Conservation (phyloP, 1,284 basidiomycete species). For the Flammula alnicola region DNA sequence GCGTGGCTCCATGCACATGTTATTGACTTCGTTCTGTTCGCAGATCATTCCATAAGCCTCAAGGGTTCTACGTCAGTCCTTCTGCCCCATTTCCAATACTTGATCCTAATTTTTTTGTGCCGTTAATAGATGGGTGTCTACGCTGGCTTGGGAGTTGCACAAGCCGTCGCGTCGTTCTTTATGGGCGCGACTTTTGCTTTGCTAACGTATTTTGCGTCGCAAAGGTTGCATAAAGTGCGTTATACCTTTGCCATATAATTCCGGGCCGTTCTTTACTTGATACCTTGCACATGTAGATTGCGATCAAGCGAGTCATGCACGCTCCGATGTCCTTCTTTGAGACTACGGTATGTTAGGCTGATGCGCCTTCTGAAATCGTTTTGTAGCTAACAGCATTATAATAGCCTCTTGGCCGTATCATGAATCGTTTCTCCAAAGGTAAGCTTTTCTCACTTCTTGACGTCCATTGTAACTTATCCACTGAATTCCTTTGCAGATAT, state of each 20-base stretch:
- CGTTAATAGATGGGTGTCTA: conserved; percentile 72
- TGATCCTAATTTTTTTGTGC: conserved; percentile 30
- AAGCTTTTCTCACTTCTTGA: too few relatives aligned
- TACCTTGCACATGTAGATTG: conserved; percentile 42
- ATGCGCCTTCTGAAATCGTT: not conserved
- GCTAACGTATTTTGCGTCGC: conserved; percentile 47
- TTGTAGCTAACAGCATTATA: not conserved
- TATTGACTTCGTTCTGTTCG: not conserved
- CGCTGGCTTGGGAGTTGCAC: conserved; percentile 51
- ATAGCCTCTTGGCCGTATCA: conserved; percentile 86
- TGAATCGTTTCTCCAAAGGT: conserved; percentile 85
- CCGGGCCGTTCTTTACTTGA: conserved; percentile 43
- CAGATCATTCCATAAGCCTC: conserved; percentile 39
- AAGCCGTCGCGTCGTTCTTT: conserved; percentile 52
- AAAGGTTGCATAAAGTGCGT: conserved; percentile 28
- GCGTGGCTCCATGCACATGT: not conserved
- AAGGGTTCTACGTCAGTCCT: conserved; percentile 52
- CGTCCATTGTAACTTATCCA: too few relatives aligned
- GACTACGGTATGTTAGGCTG: conserved; percentile 74
- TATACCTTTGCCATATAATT: conserved; percentile 35
- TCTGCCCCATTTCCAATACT: not conserved
- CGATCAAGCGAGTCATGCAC: conserved; percentile 67
- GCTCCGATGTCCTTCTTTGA: conserved; percentile 92
- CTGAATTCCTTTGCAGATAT: too few relatives aligned
- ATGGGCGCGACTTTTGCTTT: conserved; percentile 59